These are phyloP conservation scores for Annona squamosa DNA, from an alignment of 164 flowering plant genomes.

Conservation along the genomic window DNA sequence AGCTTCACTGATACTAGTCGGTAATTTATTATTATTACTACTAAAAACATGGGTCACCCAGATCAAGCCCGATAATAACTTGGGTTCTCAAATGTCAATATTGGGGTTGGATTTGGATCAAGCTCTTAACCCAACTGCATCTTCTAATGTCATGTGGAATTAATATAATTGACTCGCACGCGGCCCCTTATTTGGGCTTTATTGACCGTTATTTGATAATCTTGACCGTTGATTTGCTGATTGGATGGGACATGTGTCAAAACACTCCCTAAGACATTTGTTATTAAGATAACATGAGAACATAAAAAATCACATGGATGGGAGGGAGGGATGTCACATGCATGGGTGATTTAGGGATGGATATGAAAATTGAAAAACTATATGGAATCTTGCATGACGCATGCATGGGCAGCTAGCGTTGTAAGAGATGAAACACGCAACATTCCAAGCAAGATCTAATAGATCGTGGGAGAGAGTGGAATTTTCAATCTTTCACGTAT, in stretches of 20 bases:
- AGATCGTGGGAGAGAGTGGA: background rate
- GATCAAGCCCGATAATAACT: too few species aligned
- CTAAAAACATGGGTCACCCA: too few species aligned
- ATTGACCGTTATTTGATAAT: background rate
- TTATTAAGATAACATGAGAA: background rate
- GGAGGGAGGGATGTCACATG: conserved; percentile 6
- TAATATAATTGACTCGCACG: background rate
- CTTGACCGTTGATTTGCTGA: background rate
- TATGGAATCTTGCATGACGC: conserved; percentile 1
- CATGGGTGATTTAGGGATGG: background rate
- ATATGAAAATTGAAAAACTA: background rate
- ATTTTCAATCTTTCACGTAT: background rate
- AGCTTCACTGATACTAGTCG: too few species aligned
- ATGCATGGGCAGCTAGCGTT: background rate
- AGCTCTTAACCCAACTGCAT: background rate
- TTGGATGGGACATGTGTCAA: background rate
- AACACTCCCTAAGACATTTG: background rate
- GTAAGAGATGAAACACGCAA: background rate
- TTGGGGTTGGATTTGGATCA: too few species aligned
- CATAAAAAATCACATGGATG: conserved; percentile 9
- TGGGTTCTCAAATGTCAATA: too few species aligned
- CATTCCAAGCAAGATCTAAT: background rate
- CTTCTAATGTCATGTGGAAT: background rate
- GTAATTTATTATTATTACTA: too few species aligned
- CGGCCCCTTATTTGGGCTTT: background rate